phyloP scores from a whole-genome alignment of 2,329 filamentous ascomycete species.

The Pyrenophora tritici-repentis region DNA sequence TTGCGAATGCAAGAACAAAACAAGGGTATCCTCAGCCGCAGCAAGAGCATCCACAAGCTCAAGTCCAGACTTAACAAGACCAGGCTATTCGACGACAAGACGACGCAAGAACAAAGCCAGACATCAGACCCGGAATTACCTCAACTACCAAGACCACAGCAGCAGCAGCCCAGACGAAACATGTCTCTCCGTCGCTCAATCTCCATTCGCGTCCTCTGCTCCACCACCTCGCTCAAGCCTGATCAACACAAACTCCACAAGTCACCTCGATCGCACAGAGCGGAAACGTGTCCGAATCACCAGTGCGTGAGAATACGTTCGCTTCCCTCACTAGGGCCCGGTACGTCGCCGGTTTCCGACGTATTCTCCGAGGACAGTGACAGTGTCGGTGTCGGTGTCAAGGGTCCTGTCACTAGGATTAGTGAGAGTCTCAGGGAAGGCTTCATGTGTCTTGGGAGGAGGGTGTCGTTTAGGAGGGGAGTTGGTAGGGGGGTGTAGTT shows the following conservation, averaged over 20 bases:
- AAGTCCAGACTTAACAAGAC: constrained; percentile 4
- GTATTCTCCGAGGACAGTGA: background rate
- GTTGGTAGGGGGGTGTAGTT: no score
- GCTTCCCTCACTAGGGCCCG: no score
- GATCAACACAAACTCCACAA: no score
- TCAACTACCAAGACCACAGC: background rate
- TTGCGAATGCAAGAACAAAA: background rate
- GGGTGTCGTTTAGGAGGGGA: no score
- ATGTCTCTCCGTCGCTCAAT: background rate
- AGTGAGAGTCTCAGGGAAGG: no score
- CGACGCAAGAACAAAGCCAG: background rate
- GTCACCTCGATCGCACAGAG: no score
- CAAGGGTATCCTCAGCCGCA: constrained; percentile 3
- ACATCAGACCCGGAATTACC: background rate
- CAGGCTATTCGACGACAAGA: background rate
- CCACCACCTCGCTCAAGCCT: background rate
- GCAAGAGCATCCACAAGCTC: constrained; percentile 9
- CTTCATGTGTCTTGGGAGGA: no score
- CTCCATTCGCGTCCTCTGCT: background rate
- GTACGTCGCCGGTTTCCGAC: background rate
- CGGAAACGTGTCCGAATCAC: no score
- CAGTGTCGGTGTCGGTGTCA: background rate
- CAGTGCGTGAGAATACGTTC: no score
- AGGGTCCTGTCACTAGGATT: background rate
- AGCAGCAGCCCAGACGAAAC: no score